These are phyloP conservation scores for Pyrus pyrifolia DNA, from an alignment of 306 rosid species.

Conservation along the genomic window DNA sequence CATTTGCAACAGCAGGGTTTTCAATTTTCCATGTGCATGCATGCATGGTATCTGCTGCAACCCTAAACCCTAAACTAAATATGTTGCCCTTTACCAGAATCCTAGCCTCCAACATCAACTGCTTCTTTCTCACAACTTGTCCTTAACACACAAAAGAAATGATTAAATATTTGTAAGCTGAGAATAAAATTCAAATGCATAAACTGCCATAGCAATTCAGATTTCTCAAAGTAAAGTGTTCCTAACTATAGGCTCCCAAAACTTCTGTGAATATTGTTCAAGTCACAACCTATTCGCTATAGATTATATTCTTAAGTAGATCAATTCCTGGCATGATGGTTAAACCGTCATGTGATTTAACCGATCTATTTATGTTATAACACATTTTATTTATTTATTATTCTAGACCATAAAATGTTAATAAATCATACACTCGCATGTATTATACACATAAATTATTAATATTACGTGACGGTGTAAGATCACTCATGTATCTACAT, in stretches of 20 bases:
- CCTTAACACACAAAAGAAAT: neutral
- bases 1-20: neutral
- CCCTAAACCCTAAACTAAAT: neutral
- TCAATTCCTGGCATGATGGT: neutral
- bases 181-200: neutral
- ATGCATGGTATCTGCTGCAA: neutral
- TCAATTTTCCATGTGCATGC: neutral
- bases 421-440: accelerated
- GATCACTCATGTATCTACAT: neutral
- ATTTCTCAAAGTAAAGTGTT: neutral
- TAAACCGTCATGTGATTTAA: neutral
- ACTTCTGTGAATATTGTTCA: neutral
- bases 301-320: neutral
- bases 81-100: neutral
- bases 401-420: too few species aligned
- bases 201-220: neutral
- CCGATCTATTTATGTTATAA: too few species aligned
- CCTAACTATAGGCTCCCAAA: neutral
- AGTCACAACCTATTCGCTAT: neutral
- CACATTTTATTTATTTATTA: too few species aligned
- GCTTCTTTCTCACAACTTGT: neutral
- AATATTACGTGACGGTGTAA: too few species aligned
- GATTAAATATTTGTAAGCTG: slow-evolving; percentile 1
- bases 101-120: neutral
- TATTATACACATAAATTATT: too few species aligned